phyloP scores from a whole-genome alignment of 805 yeast species.

The Monosporozyma siamensis region DNA sequence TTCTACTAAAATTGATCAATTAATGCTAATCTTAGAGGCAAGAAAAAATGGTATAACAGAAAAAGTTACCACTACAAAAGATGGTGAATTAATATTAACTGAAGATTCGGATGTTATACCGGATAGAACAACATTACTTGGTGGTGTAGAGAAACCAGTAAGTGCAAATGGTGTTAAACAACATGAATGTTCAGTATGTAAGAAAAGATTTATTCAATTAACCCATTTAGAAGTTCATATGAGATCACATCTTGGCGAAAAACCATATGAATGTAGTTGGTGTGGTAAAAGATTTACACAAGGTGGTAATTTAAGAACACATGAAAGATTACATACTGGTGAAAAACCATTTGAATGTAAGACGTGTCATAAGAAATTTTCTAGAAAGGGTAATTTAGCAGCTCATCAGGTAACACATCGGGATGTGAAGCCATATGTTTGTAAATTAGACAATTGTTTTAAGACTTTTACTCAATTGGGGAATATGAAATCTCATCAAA shows the following conservation, averaged over 20 bases:
- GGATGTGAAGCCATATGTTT: constrained; percentile 64
- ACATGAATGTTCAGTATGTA: constrained; percentile 69
- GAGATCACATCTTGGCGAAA: constrained; percentile 76
- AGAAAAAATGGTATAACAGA: constrained; percentile 65
- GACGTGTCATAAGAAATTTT: constrained; percentile 65
- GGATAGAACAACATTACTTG: constrained; percentile 57
- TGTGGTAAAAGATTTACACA: constrained; percentile 82
- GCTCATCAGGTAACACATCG: constrained; percentile 81
- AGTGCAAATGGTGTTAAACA: constrained; percentile 35
- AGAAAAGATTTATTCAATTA: constrained; percentile 71
- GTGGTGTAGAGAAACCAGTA: constrained; percentile 67
- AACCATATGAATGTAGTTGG: constrained; percentile 70
- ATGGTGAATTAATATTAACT: constrained; percentile 56
- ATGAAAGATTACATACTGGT: constrained; percentile 78
- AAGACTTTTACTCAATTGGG: constrained; percentile 89
- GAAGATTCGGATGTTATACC: constrained; percentile 43
- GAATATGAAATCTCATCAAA: constrained; percentile 89
- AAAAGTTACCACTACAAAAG: constrained; percentile 53
- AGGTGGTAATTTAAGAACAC: constrained; percentile 84
- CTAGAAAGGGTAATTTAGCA: constrained; percentile 85
- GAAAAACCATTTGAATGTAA: constrained; percentile 83
- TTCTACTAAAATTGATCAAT: constrained; percentile 81
- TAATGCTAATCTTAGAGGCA: constrained; percentile 87
- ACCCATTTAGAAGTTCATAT: constrained; percentile 88
- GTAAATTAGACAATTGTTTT: constrained; percentile 72